phyloP scores from a whole-genome alignment of 306 rosid species.

The Lithocarpus polystachyus region DNA sequence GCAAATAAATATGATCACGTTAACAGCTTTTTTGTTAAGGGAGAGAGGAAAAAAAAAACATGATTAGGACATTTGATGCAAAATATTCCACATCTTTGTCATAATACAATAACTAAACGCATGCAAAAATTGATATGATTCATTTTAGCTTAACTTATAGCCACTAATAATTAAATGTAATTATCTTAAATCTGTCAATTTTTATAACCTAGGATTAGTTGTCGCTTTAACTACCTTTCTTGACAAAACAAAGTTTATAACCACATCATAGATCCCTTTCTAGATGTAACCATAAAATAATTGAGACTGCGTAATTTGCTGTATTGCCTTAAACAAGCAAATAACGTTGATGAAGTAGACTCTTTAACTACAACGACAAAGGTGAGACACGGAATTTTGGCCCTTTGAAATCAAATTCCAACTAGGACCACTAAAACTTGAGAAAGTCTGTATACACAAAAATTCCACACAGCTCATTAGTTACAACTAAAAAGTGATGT shows the following conservation, averaged over 20 bases:
- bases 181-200: slow-evolving; percentile 2
- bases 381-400: background rate
- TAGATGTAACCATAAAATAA: slow-evolving; percentile 4
- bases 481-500: too few species aligned
- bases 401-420: too few species aligned
- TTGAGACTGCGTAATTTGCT: background rate
- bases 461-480: too few species aligned
- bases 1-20: background rate
- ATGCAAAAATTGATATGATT: too few species aligned
- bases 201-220: slow-evolving; percentile 26
- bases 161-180: background rate
- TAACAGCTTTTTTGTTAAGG: too few species aligned
- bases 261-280: slow-evolving; percentile 44
- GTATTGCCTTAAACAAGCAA: slow-evolving; percentile 17
- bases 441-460: too few species aligned
- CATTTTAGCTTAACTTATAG: background rate
- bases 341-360: slow-evolving; percentile 19
- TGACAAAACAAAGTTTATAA: background rate
- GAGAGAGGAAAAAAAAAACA: too few species aligned
- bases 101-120: too few species aligned
- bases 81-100: too few species aligned
- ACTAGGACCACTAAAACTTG: too few species aligned
- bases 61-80: too few species aligned
- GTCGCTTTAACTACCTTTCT: slow-evolving; percentile 7
- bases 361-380: background rate